Base-by-base conservation (phyloP, 495 filamentous ascomycete species). In the Aspergillus cavernicola region DNA sequence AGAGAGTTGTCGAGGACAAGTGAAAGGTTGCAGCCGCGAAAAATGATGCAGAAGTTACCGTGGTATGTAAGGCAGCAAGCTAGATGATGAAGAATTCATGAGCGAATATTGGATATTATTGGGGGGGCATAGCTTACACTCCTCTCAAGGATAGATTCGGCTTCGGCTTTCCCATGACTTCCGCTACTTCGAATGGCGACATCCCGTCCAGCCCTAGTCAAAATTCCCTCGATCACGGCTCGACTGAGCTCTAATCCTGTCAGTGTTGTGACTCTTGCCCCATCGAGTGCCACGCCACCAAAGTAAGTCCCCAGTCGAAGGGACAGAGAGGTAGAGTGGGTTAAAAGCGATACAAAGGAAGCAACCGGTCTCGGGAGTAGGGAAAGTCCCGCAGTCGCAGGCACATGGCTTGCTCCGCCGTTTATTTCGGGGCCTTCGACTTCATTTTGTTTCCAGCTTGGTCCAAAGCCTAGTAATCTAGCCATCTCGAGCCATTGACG, bases 21-120 rank as follows among this genome's bases (percentile, higher is more conserved):
- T 88, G 79, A 54, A 92, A 90, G n/a, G 85, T 80, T 0, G 86
- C 79, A 20, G 85, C 82, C 43, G 83, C 85, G 53, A 88, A 73
- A 57, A 79, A 87, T 20, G 83, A 84, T 23, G 84, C 77, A 43
- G 79, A 78, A 35, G 79, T 83, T 55, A 88, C 78, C 5, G 81
- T 83, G 18, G 70, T 74, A 61, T 89, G 85, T 28, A 88, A 55
- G 19, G 69, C 76, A 42, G 83, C 80, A 15, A 89, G 61, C 75
- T 79, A 52, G 5, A 41, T 28, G 45, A 47, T 24, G 39, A 44
- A 19, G 19, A 36, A 7, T 12, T 16, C 33, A 22, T 16, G 15
- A 28, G n/a, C 15, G 22, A 29, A 28, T 22, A 37, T 28, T 9
- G 9, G 9, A 13, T 0, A 28, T 6, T 38, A 8, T 5, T n/a